Conservation (phyloP, 441 rosid genomes). For the Syzygium malaccense region DNA sequence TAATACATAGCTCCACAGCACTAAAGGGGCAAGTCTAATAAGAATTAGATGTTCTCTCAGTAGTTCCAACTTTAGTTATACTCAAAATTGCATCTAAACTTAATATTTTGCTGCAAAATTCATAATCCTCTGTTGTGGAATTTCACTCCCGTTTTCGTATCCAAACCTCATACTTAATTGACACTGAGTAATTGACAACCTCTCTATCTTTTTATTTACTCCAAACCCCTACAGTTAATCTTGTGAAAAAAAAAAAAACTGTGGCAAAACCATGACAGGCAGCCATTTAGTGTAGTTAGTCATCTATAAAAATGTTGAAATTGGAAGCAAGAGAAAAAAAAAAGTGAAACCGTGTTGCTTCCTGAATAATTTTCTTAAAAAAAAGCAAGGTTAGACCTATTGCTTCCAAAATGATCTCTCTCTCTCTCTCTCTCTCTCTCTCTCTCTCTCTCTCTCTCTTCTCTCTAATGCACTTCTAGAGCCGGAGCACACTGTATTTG, state of each 20-base stretch:
- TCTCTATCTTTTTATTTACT: neutral
- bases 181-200: neutral
- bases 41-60: neutral
- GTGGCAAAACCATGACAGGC: neutral
- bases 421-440: neutral
- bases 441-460: neutral
- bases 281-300: neutral
- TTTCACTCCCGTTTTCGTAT: neutral
- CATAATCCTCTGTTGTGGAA: neutral
- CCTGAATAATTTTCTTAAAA: neutral
- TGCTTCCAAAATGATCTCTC: neutral
- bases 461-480: neutral
- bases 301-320: neutral
- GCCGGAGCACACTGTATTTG: neutral
- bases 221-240: neutral
- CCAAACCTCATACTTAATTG: fast-evolving
- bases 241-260: neutral
- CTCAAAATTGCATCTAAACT: neutral
- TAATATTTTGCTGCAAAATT: neutral
- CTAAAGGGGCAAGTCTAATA: neutral
- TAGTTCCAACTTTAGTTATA: neutral
- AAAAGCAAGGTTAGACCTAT: neutral
- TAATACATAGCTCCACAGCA: neutral
- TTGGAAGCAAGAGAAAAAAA: neutral
- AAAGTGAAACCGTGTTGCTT: neutral